Percentiles rank a stretch among this genome's conserved stretches.
phyloP scores from a whole-genome alignment of 1,284 basidiomycete species.

The Pseudozyma hubeiensis region DNA sequence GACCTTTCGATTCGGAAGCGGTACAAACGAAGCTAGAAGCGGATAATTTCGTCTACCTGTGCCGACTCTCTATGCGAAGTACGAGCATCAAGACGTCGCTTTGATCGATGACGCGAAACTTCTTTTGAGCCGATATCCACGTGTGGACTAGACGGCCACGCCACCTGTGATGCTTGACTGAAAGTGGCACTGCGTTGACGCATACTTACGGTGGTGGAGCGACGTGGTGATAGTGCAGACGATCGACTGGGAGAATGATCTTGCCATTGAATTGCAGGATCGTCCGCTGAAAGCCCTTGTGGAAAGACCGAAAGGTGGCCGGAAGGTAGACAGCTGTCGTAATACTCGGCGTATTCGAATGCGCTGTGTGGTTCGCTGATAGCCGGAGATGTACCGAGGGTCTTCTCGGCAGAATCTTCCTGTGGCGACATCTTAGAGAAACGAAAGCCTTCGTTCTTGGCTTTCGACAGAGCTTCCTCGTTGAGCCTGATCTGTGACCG shows the following conservation, averaged over 20 bases:
- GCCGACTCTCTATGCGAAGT: slow-evolving; percentile 1
- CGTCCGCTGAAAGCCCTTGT: neutral
- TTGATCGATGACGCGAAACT: neutral
- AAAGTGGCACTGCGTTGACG: slow-evolving; percentile 33
- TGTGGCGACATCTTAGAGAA: neutral
- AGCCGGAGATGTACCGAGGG: slow-evolving; percentile 16
- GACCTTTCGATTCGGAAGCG: too few species aligned
- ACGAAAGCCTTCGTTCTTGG: slow-evolving; percentile 1
- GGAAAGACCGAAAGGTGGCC: neutral
- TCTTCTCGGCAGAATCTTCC: neutral
- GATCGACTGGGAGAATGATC: slow-evolving; percentile 23
- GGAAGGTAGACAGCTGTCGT: slow-evolving; percentile 9
- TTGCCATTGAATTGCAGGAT: slow-evolving; percentile 8
- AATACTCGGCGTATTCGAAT: slow-evolving; percentile 38
- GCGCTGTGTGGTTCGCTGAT: slow-evolving; percentile 22
- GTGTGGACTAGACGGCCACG: slow-evolving; percentile 1
- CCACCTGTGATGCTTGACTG: neutral
- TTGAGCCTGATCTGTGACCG: slow-evolving; percentile 33
- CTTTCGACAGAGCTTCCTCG: slow-evolving; percentile 24
- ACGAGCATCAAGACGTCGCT: slow-evolving; percentile 1
- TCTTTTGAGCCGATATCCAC: neutral
- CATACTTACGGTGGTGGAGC: slow-evolving; percentile 4
- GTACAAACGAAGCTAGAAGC: slow-evolving; percentile 10
- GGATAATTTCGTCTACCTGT: slow-evolving; percentile 27
- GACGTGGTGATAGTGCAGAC: slow-evolving; percentile 29